These are phyloP conservation scores for Alternaria gaisen DNA, from an alignment of 2,329 filamentous ascomycete genomes.

Conservation along the genomic window DNA sequence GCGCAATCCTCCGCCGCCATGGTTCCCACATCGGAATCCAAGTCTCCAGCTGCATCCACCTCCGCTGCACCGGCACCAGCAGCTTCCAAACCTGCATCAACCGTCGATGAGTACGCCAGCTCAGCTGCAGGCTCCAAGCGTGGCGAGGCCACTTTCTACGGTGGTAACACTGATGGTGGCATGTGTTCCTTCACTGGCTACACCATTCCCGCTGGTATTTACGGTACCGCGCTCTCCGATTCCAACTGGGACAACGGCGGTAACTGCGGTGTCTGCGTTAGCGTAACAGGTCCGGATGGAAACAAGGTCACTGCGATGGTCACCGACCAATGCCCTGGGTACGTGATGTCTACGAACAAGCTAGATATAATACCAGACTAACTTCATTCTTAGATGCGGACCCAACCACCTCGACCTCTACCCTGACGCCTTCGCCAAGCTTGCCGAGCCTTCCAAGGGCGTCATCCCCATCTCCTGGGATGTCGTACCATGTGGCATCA, in stretches of 20 bases:
- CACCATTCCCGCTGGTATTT: constrained; percentile 66
- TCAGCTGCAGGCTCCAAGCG: constrained; percentile 22
- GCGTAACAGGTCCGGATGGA: constrained; percentile 66
- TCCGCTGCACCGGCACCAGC: constrained; percentile 4
- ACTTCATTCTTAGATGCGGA: constrained; percentile 51
- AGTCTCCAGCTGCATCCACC: constrained; percentile 13
- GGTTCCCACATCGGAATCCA: constrained; percentile 5
- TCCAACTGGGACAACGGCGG: constrained; percentile 64
- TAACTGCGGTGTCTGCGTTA: constrained; percentile 69
- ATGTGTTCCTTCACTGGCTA: constrained; percentile 71
- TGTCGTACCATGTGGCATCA: constrained; percentile 62
- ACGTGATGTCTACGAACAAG: neutral
- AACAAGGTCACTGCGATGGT: constrained; percentile 71
- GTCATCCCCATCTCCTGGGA: constrained; percentile 62
- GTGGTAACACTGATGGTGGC: constrained; percentile 62
- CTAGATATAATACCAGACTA: neutral
- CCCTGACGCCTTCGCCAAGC: constrained; percentile 58
- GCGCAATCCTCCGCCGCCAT: neutral
- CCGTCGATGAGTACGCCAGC: neutral
- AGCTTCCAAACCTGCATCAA: neutral
- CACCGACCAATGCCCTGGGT: constrained; percentile 64
- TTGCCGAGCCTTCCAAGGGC: constrained; percentile 57
- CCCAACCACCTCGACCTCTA: constrained; percentile 66
- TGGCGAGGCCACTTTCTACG: constrained; percentile 51
- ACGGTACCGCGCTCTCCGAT: constrained; percentile 69